Evolutionary conservation across 139 green algal species (phyloP).

Genomic region (Asterochloris erici): DNA sequence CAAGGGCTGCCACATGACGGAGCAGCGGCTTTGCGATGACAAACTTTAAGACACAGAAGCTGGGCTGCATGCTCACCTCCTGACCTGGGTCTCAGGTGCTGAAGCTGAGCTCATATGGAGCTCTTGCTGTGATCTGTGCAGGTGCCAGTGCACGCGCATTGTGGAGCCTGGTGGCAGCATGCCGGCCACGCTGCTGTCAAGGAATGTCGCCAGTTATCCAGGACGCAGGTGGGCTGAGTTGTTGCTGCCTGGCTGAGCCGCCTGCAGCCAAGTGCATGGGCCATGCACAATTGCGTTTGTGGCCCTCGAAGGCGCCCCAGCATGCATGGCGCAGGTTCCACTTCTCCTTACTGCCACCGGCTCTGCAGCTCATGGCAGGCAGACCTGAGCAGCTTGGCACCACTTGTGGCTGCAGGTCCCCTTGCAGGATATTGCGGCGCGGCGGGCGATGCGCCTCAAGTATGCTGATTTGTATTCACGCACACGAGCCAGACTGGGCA

Average conservation of each 20-base stretch:
- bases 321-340: background rate
- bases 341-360: too few relatives aligned
- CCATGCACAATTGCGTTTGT: background rate
- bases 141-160: constrained; percentile 25
- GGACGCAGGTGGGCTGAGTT: constrained; percentile 16
- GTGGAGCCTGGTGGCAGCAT: constrained; percentile 48
- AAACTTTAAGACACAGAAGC: background rate
- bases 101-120: background rate
- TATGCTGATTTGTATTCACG: too few relatives aligned
- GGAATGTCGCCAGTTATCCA: constrained; percentile 13
- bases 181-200: constrained; percentile 18
- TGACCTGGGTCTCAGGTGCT: background rate
- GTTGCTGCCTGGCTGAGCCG: background rate
- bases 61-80: background rate
- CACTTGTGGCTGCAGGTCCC: too few relatives aligned
- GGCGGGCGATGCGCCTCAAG: too few relatives aligned
- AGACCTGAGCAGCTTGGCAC: too few relatives aligned
- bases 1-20: too few relatives aligned
- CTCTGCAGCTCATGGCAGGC: too few relatives aligned
- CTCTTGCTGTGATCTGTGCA: background rate
- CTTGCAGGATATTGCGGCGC: too few relatives aligned
- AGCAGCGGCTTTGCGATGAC: background rate
- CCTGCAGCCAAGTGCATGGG: background rate
- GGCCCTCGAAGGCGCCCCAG: background rate
- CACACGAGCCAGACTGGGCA: too few relatives aligned